These are phyloP conservation scores for Naumovozyma castellii DNA, from an alignment of 805 yeast genomes.

Conservation along the genomic window DNA sequence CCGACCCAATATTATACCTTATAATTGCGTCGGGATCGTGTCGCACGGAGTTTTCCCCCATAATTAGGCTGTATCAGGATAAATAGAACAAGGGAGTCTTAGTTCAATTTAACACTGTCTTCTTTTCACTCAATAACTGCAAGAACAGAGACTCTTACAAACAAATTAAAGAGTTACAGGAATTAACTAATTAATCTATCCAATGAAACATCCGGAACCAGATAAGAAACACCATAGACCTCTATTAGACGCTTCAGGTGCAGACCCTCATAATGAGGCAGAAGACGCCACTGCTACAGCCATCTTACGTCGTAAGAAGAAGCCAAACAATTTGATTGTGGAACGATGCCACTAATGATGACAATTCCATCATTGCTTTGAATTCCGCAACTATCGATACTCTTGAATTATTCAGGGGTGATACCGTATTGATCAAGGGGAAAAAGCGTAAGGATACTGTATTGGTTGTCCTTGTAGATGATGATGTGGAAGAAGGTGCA, in stretches of 20 bases:
- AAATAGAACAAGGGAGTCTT: too few species aligned
- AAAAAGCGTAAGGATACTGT: conserved; percentile 97
- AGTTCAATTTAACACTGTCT: too few species aligned
- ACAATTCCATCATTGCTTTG: conserved; percentile 92
- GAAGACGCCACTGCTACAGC: conserved; percentile 78
- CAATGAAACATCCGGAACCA: not conserved
- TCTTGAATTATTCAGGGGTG: conserved; percentile 92
- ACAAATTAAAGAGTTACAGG: too few species aligned
- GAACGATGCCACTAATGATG: conserved; percentile 97
- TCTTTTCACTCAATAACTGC: too few species aligned
- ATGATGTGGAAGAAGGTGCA: conserved; percentile 91
- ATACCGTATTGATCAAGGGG: conserved; percentile 93
- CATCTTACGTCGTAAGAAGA: conserved; percentile 93
- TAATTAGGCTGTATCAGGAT: too few species aligned
- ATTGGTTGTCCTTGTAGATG: conserved; percentile 91
- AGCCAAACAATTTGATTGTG: conserved; percentile 86
- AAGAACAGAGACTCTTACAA: too few species aligned
- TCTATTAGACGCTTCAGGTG: conserved; percentile 60
- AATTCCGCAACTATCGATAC: conserved; percentile 94
- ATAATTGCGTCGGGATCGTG: too few species aligned
- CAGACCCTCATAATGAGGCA: conserved; percentile 45
- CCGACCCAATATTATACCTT: too few species aligned
- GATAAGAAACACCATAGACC: conserved; percentile 28
- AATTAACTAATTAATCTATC: too few species aligned
- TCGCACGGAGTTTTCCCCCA: too few species aligned